Percentiles rank a stretch among this genome's conserved stretches.
These are phyloP conservation scores for Mycena chlorophos DNA, from an alignment of 768 basidiomycete species.

Conservation along the genomic window DNA sequence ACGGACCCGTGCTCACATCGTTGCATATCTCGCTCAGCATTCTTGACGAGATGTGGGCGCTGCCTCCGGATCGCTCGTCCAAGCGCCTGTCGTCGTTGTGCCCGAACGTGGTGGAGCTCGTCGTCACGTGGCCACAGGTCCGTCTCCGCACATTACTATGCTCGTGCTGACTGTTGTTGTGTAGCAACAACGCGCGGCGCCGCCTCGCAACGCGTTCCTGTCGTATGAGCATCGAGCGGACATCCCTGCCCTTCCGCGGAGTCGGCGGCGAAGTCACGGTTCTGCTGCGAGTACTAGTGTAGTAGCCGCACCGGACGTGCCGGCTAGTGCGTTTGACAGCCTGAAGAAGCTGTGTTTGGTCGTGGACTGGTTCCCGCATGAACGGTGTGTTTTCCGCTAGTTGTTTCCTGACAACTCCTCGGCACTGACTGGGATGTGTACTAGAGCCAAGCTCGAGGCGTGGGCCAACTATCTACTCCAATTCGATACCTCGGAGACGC, in stretches of 20 bases:
- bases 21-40: neutral
- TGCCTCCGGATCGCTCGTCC: neutral
- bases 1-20: neutral
- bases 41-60: neutral
- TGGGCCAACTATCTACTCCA: neutral
- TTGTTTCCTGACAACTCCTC: too few relatives aligned
- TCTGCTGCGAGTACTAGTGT: neutral
- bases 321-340: neutral
- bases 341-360: neutral
- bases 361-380: neutral
- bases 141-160: neutral
- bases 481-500: neutral
- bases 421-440: too few relatives aligned
- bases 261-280: too few relatives aligned
- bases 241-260: neutral
- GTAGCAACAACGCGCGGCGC: neutral
- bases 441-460: neutral
- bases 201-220: neutral
- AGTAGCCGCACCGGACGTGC: neutral
- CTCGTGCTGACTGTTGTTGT: neutral
- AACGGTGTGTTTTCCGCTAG: too few relatives aligned
- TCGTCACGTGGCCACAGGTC: neutral
- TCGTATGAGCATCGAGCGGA: neutral
- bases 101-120: neutral
- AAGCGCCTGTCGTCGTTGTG: neutral